A percentile compares a stretch with the other conserved stretches of the same genome.
Conservation (phyloP, 2,329 filamentous ascomycete species). For the Thelonectria discophora region DNA sequence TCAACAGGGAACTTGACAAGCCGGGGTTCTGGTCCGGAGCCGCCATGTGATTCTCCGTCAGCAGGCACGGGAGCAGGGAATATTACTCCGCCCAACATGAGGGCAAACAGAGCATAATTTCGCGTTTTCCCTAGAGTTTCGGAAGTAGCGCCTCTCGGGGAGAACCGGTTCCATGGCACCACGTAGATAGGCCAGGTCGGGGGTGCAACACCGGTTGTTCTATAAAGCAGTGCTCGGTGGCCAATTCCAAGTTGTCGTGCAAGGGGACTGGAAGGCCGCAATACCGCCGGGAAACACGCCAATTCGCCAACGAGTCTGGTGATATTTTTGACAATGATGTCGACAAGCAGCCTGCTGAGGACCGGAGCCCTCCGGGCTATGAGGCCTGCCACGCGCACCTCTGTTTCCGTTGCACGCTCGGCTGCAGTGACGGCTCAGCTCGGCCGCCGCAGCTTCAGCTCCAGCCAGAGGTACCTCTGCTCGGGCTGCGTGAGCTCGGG, state of each 20-base stretch:
- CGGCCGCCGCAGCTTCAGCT: constrained; percentile 28
- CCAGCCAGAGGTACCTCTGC: constrained; percentile 28
- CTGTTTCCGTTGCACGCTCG: constrained; percentile 25
- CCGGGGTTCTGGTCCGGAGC: constrained; percentile 24
- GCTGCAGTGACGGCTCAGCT: constrained; percentile 9
- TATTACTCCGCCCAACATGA: constrained; percentile 16
- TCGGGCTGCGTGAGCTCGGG: constrained; percentile 23
- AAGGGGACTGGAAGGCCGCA: not conserved
- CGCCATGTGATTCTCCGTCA: constrained; percentile 26
- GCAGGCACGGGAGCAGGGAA: constrained; percentile 20
- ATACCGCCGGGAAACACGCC: not conserved
- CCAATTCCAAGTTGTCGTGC: not conserved
- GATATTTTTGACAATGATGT: constrained; percentile 24
- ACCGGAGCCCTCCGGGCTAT: constrained; percentile 27
- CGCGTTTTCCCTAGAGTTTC: constrained; percentile 6
- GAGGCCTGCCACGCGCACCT: constrained; percentile 24
- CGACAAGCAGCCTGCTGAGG: constrained; percentile 32
- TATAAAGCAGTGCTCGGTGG: constrained; percentile 21
- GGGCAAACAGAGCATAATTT: constrained; percentile 7
- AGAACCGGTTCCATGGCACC: constrained; percentile 10
- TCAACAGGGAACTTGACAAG: not conserved
- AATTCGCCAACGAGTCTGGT: not conserved
- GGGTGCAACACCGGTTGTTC: not conserved
- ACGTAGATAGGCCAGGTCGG: constrained; percentile 3
- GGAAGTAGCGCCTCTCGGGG: constrained; percentile 2